These are phyloP conservation scores for Aspergillus sp. DNA, from an alignment of 2,329 filamentous ascomycete genomes.

Conservation along the genomic window DNA sequence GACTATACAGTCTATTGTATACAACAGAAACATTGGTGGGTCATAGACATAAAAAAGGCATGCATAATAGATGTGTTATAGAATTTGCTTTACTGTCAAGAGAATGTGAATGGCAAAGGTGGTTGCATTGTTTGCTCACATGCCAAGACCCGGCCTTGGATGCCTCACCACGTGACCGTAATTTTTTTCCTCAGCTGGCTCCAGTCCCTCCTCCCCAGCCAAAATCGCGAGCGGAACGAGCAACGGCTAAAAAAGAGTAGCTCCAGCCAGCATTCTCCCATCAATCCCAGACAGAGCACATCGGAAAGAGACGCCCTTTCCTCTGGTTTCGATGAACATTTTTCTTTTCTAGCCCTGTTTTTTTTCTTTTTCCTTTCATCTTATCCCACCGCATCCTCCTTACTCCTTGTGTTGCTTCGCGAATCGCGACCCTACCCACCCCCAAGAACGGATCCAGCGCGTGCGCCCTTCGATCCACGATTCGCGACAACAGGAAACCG, in stretches of 20 bases:
- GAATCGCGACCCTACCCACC: slow-evolving; percentile 16
- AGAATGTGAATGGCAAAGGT: not conserved
- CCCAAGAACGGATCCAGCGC: slow-evolving; percentile 12
- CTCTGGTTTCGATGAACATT: slow-evolving; percentile 1
- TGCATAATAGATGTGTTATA: no score
- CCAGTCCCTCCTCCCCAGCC: slow-evolving; percentile 7
- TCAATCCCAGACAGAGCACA: slow-evolving; percentile 14
- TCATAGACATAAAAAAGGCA: no score
- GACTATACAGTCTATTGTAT: not conserved
- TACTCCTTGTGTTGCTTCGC: slow-evolving; percentile 14
- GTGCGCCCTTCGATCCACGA: slow-evolving; percentile 7
- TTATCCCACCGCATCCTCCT: slow-evolving; percentile 1
- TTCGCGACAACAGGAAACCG: not conserved
- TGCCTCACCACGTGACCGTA: slow-evolving; percentile 22
- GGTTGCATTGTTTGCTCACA: not conserved
- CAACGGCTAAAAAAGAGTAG: slow-evolving; percentile 16
- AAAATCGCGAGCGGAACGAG: slow-evolving; percentile 17
- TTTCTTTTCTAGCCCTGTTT: slow-evolving; percentile 12
- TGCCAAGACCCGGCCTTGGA: slow-evolving; percentile 17
- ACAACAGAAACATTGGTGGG: not conserved
- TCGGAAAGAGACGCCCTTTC: slow-evolving; percentile 10
- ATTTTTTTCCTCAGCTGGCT: slow-evolving; percentile 16
- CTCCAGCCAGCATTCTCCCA: slow-evolving; percentile 9
- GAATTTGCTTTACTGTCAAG: not conserved
- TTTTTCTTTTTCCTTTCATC: slow-evolving; percentile 2